Base-by-base conservation (phyloP, 257 asterid species). In the Ilex aquifolium region DNA sequence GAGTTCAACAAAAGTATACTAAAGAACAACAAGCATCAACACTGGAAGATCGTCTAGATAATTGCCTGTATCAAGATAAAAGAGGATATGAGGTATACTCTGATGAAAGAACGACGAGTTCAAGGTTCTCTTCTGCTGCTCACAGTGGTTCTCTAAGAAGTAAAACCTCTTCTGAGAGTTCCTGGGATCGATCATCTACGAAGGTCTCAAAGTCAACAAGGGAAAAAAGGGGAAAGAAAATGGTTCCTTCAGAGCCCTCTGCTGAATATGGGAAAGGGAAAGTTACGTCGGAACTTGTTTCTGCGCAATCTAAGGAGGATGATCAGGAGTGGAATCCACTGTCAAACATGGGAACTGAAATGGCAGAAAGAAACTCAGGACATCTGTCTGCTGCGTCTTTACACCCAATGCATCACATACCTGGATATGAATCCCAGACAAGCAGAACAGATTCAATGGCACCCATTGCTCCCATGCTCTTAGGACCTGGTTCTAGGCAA, bases 401-500 rank as follows among this genome's bases (percentile, higher is more conserved):
- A 71, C 88, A 78, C 62, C 82, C 88, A 54, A 50, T 78, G 78
- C 83, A 83, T 63, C 83, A 74, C 70, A 62, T 70, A 48, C 65
- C 94, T 61, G 81, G 79, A 52, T 78, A 78, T 73, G 94, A 87
- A 64, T 63, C 88, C 68, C 95, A 92, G 77, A 71, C 91, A 31
- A 87, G 86, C 76, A 93, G 88, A 64, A 79, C 92, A 49, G 98
- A 89, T 30, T 76, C 95, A 13, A 61, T 74, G 76, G 70, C 75
- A 30, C 83, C 99, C 63, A 81, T 80, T 73, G 72, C 86, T 53
- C 97, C 97, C 15, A 83, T 93, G 95, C 78, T 88, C 51, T 77
- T 88, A 60, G 83, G 85, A 54, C 82, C 87, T 57, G 89, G 92
- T 30, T 77, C 89, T 32, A 83, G 76, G 69, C 83, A 83, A 69